Evolutionary conservation across 1,284 basidiomycete species (phyloP), one percentile per base, ranked within the genome.

Genomic region (Athelia sp.): DNA sequence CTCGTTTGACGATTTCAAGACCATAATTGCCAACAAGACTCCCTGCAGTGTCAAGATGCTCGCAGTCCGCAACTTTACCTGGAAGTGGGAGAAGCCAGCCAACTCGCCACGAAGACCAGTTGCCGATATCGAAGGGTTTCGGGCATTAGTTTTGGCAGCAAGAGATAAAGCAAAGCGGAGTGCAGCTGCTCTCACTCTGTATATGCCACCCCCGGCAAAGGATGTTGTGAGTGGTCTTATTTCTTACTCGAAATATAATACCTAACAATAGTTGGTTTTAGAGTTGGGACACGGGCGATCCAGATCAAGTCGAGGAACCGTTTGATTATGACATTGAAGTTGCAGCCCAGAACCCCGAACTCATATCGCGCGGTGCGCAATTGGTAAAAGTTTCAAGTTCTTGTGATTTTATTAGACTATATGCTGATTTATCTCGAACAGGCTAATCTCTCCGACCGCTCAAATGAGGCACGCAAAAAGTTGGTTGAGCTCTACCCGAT

Each of bases 31-130:
- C 19, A 9, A 4, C 15, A 21, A 40, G 19, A 40, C 36, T n/a
- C 36, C 36, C 36, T 40, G 36, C 36, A 40, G n/a, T n/a, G 36
- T 40, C 36, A 40, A 40, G 8, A n/a, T 40, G n/a, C 36, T 40
- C 36, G 36, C 36, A n/a, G 19, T 40, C 19, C 4, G n/a, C 6
- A 4, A 21, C 36, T 40, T 40, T n/a, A 40, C 36, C 15, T 40
- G 36, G 36, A 40, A 40, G 19, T 40, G 15, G 15, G 36, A 40
- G 8, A 6, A 40, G n/a, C 36, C 36, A 17, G n/a, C 19, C 36
- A 40, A 40, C 19, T n/a, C n/a, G n/a, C 6, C 4, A 21, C 36
- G 36, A 40, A 40, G 15, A 40, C 15, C 15, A 6, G 19, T 40
- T 4, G 15, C 36, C 15, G 19, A 40, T 21, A 6, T 8, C 6